Conservation (phyloP, 768 basidiomycete species). For the Tricholoma hemisulphureum region DNA sequence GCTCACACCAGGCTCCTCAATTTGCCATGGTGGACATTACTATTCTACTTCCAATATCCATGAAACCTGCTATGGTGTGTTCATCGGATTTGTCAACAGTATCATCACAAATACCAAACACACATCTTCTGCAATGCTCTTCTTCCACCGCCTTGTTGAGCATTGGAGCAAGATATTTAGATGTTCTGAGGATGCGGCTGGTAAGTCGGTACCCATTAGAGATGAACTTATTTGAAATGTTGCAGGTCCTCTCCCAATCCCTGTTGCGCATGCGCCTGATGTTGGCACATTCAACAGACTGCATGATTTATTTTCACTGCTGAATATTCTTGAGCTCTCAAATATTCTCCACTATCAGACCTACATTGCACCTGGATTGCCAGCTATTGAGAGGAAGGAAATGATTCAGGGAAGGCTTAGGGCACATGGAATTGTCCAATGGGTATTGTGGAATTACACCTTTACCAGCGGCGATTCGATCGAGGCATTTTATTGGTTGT, state of each 20-base stretch:
- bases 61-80: conserved; percentile 10
- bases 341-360: neutral
- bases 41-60: conserved; percentile 14
- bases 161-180: too few relatives aligned
- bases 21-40: conserved; percentile 24
- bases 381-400: too few relatives aligned
- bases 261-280: neutral
- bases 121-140: neutral
- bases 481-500: too few relatives aligned
- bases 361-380: neutral
- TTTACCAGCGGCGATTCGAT: too few relatives aligned
- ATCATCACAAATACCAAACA: neutral
- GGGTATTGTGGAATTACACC: too few relatives aligned
- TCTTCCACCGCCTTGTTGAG: too few relatives aligned
- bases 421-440: too few relatives aligned
- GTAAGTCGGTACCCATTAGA: too few relatives aligned
- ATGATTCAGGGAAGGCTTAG: too few relatives aligned
- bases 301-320: neutral
- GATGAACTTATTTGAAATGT: too few relatives aligned
- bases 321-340: neutral
- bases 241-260: too few relatives aligned
- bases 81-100: conserved; percentile 7
- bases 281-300: neutral
- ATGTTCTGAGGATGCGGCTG: too few relatives aligned
- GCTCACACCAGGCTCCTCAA: conserved; percentile 9